Base-by-base conservation (phyloP, 805 yeast species). In the Zygosaccharomyces pseudorouxii region DNA sequence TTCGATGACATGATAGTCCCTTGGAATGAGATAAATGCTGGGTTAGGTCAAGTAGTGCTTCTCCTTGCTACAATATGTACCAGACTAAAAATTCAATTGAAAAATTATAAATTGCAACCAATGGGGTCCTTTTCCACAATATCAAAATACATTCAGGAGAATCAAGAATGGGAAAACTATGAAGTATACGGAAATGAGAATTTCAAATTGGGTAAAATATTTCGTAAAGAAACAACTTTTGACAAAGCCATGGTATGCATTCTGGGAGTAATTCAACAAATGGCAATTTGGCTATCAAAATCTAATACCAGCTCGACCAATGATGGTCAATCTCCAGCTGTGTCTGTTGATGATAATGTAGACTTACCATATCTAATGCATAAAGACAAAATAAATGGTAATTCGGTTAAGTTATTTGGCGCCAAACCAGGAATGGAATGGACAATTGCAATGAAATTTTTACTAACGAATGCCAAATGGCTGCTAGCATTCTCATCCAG, bases 21-120 rank as follows among this genome's bases (percentile, higher is more conserved):
- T 1, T 89, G 96, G 95, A 80, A 87, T 47, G 98, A 90, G 58
- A 83, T 89, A 38, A 90, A 89, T 62, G 93, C 95, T 1, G 97
- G 95, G 0, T 68, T 90, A 57, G 98, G 98, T 0, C 96, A 90
- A 55, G 70, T 90, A 2, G 77, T 87, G 2, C 68, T 89, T 10
- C 66, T 92, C 16, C 62, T 90, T 27, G 75, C 83, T 0, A 86
- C 92, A 1, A 74, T 89, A 2, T 67, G 78, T 1, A 70, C 78
- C 10, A 72, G 82, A 38, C 71, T 89, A 27, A 72, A 78, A 7
- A 64, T 88, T 22, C 73, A 73, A 28, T 62, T 87, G 7, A 69
- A 71, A 0, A 79, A 79, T 3, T 90, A 86, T 64, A 77, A 77
- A 51, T 65, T 90, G 14, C 76, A 81, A 19, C 96, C 97, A 0